phyloP scores from a whole-genome alignment of 345 rosid species.

The Dipteronia sinensis region DNA sequence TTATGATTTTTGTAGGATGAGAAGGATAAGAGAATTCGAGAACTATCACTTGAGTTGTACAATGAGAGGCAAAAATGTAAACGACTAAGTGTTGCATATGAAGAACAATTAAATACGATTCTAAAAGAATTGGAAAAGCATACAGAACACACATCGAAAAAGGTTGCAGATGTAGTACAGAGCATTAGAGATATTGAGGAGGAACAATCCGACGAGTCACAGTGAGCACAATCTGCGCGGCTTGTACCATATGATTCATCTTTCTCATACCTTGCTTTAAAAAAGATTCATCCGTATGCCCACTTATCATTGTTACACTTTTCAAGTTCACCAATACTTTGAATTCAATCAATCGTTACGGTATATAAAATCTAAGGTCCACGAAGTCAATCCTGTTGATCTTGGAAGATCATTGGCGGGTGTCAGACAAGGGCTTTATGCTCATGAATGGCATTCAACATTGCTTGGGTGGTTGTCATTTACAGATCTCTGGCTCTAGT shows the following conservation, averaged over 20 bases:
- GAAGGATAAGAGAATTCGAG: conserved; percentile 18
- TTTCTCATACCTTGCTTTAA: background rate
- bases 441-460: too few species aligned
- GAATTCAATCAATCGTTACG: background rate
- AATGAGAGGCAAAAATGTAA: conserved; percentile 20
- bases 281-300: background rate
- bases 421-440: too few species aligned
- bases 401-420: background rate
- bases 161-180: conserved; percentile 11
- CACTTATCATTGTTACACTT: background rate
- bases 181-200: conserved; percentile 17
- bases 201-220: conserved; percentile 12
- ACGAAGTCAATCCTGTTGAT: background rate
- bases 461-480: too few species aligned
- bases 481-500: too few species aligned
- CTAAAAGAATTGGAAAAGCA: conserved; percentile 14
- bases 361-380: background rate
- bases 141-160: conserved; percentile 12
- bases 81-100: conserved; percentile 6
- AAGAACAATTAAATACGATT: conserved; percentile 16
- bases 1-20: conserved; percentile 13
- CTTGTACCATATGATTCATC: background rate
- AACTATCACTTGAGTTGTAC: conserved; percentile 18
- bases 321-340: background rate
- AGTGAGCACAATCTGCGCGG: background rate